phyloP scores from a whole-genome alignment of 768 basidiomycete species.

The Lentinula lateritia region DNA sequence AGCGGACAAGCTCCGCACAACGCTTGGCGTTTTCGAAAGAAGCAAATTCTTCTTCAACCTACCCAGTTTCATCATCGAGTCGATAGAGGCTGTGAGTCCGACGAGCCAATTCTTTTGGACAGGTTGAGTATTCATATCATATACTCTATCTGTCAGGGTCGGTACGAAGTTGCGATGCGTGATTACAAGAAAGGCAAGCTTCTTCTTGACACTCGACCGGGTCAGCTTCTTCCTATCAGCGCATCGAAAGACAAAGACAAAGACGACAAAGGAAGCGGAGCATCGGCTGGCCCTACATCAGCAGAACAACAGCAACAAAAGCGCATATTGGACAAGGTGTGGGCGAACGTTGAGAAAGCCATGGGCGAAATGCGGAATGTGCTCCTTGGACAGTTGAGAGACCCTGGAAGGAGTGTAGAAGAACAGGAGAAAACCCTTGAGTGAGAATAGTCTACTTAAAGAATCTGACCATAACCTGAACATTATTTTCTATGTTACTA shows the following conservation, averaged over 20 bases:
- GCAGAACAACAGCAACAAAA: constrained; percentile 74
- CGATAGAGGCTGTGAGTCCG: constrained; percentile 73
- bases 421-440: constrained; percentile 98
- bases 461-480: constrained; percentile 9
- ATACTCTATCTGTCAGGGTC: constrained; percentile 52
- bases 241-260: constrained; percentile 41
- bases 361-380: constrained; percentile 86
- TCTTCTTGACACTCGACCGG: constrained; percentile 83
- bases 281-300: constrained; percentile 35
- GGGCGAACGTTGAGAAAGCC: constrained; percentile 90
- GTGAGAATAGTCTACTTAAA: constrained; percentile 37
- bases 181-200: constrained; percentile 98
- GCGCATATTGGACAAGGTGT: constrained; percentile 92
- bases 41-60: constrained; percentile 99
- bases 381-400: constrained; percentile 74
- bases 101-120: background rate
- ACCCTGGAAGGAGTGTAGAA: constrained; percentile 74
- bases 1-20: constrained; percentile 86
- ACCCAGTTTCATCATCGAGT: constrained; percentile 85
- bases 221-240: constrained; percentile 72
- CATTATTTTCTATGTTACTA: constrained; percentile 21
- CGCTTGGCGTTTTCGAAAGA: constrained; percentile 91
- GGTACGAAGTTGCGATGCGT: constrained; percentile 88
- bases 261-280: constrained; percentile 16
- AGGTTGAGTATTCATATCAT: background rate